Percentiles rank a stretch among this genome's conserved stretches.
These are phyloP conservation scores for Penstemon newberryi DNA, from an alignment of 257 asterid species.

Conservation along the genomic window DNA sequence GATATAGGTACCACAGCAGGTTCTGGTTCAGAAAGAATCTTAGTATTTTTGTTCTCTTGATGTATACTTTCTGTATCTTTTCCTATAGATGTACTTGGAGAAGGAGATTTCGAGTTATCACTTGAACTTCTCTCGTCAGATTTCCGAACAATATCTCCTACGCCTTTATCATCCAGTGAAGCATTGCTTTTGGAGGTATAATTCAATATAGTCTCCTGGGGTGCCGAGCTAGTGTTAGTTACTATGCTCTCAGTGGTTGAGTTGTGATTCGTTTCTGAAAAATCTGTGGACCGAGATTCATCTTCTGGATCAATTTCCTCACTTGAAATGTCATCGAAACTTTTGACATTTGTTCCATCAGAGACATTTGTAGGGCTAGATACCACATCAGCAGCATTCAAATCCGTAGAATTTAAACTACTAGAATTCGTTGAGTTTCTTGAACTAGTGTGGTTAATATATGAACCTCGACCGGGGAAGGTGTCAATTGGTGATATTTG, in stretches of 20 bases:
- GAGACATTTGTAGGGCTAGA: slow-evolving; percentile 26
- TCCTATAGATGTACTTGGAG: slow-evolving; percentile 24
- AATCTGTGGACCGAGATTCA: slow-evolving; percentile 48
- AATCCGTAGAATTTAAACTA: slow-evolving; percentile 30
- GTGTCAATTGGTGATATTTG: slow-evolving; percentile 24
- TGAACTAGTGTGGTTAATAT: slow-evolving; percentile 22
- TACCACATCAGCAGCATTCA: slow-evolving; percentile 22
- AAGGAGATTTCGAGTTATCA: slow-evolving; percentile 26
- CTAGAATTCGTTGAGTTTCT: slow-evolving; percentile 29
- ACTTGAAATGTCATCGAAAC: slow-evolving; percentile 27
- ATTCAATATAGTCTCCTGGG: slow-evolving; percentile 30
- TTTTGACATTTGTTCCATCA: slow-evolving; percentile 28
- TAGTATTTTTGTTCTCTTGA: slow-evolving; percentile 26
- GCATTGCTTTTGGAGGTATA: slow-evolving; percentile 29
- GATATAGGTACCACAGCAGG: slow-evolving; percentile 51
- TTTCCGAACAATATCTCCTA: slow-evolving; percentile 25
- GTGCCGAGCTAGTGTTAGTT: slow-evolving; percentile 32
- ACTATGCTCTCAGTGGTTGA: slow-evolving; percentile 31
- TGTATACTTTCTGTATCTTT: slow-evolving; percentile 26
- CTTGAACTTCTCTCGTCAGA: slow-evolving; percentile 1
- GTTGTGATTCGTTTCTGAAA: slow-evolving; percentile 31
- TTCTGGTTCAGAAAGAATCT: slow-evolving; percentile 9
- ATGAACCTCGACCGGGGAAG: slow-evolving; percentile 32
- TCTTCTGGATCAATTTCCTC: slow-evolving; percentile 62
- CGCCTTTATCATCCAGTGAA: slow-evolving; percentile 23